Percentiles rank a stretch among this genome's conserved stretches.
Conservation (phyloP, 768 basidiomycete species). For the Suillus paluster region DNA sequence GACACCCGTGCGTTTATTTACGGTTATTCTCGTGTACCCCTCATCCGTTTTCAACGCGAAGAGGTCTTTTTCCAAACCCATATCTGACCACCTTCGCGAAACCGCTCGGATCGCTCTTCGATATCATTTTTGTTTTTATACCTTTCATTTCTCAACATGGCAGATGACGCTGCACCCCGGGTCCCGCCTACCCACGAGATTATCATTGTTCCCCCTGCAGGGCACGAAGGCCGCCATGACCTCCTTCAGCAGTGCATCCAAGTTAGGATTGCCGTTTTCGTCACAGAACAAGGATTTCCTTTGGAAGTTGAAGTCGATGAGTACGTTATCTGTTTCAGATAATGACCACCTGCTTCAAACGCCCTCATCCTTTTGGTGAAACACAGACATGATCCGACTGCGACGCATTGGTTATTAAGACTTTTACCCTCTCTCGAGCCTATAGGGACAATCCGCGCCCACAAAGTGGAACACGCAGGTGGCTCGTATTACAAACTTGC, state of each 20-base stretch:
- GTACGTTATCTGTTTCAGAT: slow-evolving; percentile 43
- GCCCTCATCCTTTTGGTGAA: background rate
- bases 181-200: slow-evolving; percentile 58
- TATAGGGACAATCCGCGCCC: slow-evolving; percentile 71
- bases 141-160: slow-evolving; percentile 16
- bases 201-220: slow-evolving; percentile 45
- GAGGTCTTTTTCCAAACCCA: slow-evolving; percentile 7
- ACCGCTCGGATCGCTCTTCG: slow-evolving; percentile 11
- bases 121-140: slow-evolving; percentile 5
- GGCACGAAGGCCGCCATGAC: slow-evolving; percentile 41
- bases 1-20: slow-evolving; percentile 11
- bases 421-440: slow-evolving; percentile 62
- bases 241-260: slow-evolving; percentile 70
- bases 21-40: background rate
- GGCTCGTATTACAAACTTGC: slow-evolving; percentile 67
- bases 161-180: slow-evolving; percentile 14
- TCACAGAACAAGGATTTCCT: slow-evolving; percentile 64
- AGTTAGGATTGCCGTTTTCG: slow-evolving; percentile 55
- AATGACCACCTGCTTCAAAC: background rate
- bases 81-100: slow-evolving; percentile 23
- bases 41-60: slow-evolving; percentile 9
- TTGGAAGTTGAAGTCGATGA: slow-evolving; percentile 77
- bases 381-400: slow-evolving; percentile 60
- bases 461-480: slow-evolving; percentile 38
- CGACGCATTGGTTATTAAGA: slow-evolving; percentile 76